Evolutionary conservation across 176 grass and related monocot genomes (phyloP), one percentile per base, ranked within the genome.

Genomic region (Secale cereale): DNA sequence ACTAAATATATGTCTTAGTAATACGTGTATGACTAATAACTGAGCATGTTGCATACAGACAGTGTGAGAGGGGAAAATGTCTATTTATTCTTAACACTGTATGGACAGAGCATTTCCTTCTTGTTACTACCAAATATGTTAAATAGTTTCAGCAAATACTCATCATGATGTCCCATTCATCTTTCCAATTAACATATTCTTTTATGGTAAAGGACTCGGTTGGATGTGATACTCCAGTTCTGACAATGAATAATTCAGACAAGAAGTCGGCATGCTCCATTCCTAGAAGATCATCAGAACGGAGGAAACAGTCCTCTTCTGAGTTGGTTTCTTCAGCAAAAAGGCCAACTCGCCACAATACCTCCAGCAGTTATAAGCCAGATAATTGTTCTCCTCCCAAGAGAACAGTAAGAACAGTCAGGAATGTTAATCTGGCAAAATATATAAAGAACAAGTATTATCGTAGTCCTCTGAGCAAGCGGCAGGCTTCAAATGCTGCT

Each of bases 211-310:
- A 91, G 81, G 85, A 77, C 6, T 32, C 56, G n/a, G 37, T 67
- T 52, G 4, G 48, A 59, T 67, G 81, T 80, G 27, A 64, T 69
- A 54, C 37, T 54, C 70, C 60, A 77, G 9, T 13, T 37, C 31
- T 52, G 59, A 48, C 57, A 77, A 99, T 94, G 91, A 8, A 78
- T 48, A 78, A 85, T 77, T 79, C 86, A 43, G 93, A 79, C 89
- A 95, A 92, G 50, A 91, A 91, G 74, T 25, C 57, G 14, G 77
- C 72, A 70, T 81, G 63, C 75, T 94, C 87, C 59, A 87, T 82
- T 61, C 52, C 81, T 62, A 81, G 65, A 81, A 92, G 73, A 82
- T 78, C 87, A 78, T 75, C 83, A n/a, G 59, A 79, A 20, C 56
- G 46, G 19, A 81, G 60, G 78, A 87, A 82, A 74, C 73, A 74